Conservation (phyloP, 192 early-diverging fungal genomes). For the Jimgerdemannia lactiflua region DNA sequence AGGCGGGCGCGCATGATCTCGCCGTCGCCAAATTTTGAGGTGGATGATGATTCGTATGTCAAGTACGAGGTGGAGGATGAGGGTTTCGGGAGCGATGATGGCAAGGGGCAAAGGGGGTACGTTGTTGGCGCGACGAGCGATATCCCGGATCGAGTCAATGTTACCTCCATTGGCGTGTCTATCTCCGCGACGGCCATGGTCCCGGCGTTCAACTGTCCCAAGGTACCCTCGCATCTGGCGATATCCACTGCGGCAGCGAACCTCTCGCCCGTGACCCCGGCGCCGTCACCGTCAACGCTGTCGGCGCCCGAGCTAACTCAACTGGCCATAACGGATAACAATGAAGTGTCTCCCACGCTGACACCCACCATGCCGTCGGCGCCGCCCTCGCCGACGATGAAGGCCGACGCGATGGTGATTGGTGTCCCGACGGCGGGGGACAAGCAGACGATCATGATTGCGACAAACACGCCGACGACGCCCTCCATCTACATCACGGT, state of each 20-base stretch:
- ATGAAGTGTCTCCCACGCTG: too few relatives aligned
- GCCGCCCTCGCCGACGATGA: conserved; percentile 3
- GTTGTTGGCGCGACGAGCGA: too few relatives aligned
- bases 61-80: too few relatives aligned
- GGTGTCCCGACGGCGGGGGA: neutral
- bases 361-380: conserved; percentile 19
- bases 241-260: neutral
- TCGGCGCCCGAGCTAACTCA: too few relatives aligned
- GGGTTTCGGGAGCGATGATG: too few relatives aligned
- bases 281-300: conserved; percentile 18
- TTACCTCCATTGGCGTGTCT: too few relatives aligned
- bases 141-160: too few relatives aligned
- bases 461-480: conserved; percentile 10
- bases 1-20: too few relatives aligned
- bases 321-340: too few relatives aligned
- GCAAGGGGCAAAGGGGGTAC: too few relatives aligned
- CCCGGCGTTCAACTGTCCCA: neutral
- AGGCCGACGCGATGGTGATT: neutral
- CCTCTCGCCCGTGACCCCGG: conserved; percentile 16
- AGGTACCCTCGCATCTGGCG: neutral
- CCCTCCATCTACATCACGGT: conserved; percentile 49
- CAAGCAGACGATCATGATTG: neutral
- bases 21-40: too few relatives aligned
- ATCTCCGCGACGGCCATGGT: neutral
- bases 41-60: too few relatives aligned